Evolutionary conservation across 2,329 filamentous ascomycete genomes (phyloP).

Genomic region (Magnaporthiopsis rhizophila): DNA sequence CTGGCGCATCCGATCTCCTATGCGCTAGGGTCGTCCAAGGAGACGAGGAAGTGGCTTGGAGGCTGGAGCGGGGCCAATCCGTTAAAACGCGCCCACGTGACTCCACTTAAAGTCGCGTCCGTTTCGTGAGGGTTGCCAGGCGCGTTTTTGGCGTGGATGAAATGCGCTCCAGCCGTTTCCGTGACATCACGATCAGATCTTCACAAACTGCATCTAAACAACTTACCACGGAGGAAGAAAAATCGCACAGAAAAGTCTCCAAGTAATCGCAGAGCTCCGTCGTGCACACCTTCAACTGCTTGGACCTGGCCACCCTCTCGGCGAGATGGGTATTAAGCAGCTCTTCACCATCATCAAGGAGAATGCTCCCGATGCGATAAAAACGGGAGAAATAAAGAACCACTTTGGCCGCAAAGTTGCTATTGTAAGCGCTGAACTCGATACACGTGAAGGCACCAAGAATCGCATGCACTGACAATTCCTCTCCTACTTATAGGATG

Average conservation of each 20-base stretch:
- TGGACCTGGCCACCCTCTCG: conserved; percentile 3
- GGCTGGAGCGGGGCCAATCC: not conserved
- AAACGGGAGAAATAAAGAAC: conserved; percentile 96
- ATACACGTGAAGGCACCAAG: not conserved
- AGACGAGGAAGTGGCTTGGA: not conserved
- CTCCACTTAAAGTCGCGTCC: not conserved
- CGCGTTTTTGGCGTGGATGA: not conserved
- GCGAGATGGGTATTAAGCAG: conserved; percentile 59
- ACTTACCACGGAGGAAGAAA: not conserved
- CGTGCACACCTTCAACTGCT: not conserved
- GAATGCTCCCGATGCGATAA: conserved; percentile 90
- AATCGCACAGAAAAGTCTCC: not conserved
- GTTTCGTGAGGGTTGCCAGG: not conserved
- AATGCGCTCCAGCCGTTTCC: not conserved
- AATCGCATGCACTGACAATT: conserved; percentile 10
- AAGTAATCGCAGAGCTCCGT: not conserved
- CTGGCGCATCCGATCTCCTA: no score
- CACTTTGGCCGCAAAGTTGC: conserved; percentile 98
- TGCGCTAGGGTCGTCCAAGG: no score
- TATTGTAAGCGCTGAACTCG: conserved; percentile 56
- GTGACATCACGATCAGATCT: not conserved
- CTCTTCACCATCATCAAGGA: conserved; percentile 79
- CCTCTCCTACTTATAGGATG: conserved; percentile 36
- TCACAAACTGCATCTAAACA: not conserved
- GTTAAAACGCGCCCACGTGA: not conserved